Evolutionary conservation across 495 filamentous ascomycete genomes (phyloP), one percentile per base, ranked within the genome.

Genomic region (Haplographium delicatum): DNA sequence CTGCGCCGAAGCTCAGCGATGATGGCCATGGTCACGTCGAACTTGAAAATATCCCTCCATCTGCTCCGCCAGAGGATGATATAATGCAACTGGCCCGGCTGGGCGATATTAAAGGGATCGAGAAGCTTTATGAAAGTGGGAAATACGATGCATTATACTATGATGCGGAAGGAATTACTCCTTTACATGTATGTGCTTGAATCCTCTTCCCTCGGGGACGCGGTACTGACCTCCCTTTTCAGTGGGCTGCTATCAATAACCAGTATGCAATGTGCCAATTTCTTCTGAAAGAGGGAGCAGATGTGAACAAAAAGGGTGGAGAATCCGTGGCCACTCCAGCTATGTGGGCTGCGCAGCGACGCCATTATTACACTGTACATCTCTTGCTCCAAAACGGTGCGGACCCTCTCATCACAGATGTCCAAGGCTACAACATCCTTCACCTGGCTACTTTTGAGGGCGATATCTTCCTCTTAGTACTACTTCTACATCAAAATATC

Each of bases 211-310:
- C 26, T 53, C 38, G 33, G 37, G 47, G 50, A 30, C 18, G 16
- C n/a, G n/a, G n/a, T 38, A 15, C 33, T 51, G 44, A 54, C 47
- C 47, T n/a, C n/a, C 16, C 42, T 38, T 47, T 53, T 19, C 67
- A 98, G 91, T 98, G 93, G 93, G 93, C 93, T 13, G 89, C 93
- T n/a, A 96, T 97, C 68, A 96, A 97, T 69, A 96, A 96, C 65
- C 91, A 95, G 65, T 94, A 89, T 68, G 85, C 88, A 48, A 85
- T 95, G 72, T 96, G 91, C 78, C 91, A 93, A 66, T 94, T 93
- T 64, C 81, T 98, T 11, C 77, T 98, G 54, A 85, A 95, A 51
- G 75, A 76, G 46, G 93, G 93, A 56, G 93, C 90, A 62, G 83
- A 91, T 61, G 86, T 96, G 58, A 96, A 98, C 65, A 85, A 85